Conservation (phyloP, 2,329 filamentous ascomycete species). For the Didymella sp. region DNA sequence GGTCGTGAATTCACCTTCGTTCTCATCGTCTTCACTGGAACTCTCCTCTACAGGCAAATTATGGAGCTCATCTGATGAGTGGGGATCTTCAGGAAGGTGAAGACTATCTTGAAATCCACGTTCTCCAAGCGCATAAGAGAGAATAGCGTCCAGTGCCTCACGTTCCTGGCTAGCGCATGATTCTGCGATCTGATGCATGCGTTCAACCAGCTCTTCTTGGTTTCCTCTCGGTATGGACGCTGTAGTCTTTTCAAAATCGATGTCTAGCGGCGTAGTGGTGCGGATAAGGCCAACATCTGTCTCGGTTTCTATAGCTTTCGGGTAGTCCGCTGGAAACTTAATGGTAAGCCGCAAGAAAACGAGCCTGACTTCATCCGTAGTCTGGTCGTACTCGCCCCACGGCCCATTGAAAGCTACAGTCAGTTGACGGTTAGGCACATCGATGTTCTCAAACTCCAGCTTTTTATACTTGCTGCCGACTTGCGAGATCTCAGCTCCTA, state of each 20-base stretch:
- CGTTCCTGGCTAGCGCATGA: constrained; percentile 60
- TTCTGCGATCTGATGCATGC: constrained; percentile 63
- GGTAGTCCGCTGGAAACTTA: constrained; percentile 65
- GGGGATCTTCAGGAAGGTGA: constrained; percentile 57
- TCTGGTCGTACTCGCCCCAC: constrained; percentile 58
- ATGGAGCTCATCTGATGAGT: constrained; percentile 56
- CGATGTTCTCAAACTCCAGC: constrained; percentile 65
- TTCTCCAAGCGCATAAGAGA: constrained; percentile 67
- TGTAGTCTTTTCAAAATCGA: constrained; percentile 64
- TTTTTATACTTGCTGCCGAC: constrained; percentile 68
- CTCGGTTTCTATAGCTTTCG: constrained; percentile 54
- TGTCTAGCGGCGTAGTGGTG: constrained; percentile 55
- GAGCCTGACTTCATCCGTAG: constrained; percentile 46
- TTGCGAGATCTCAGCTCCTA: constrained; percentile 67
- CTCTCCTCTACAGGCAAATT: constrained; percentile 67
- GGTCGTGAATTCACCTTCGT: constrained; percentile 57
- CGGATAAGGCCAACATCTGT: constrained; percentile 36
- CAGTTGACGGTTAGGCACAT: constrained; percentile 61
- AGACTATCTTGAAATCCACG: constrained; percentile 65
- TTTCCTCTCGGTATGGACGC: constrained; percentile 60
- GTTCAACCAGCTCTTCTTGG: constrained; percentile 56
- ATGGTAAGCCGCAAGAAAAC: constrained; percentile 65
- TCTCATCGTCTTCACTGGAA: constrained; percentile 82
- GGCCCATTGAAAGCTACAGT: constrained; percentile 66
- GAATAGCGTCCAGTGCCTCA: constrained; percentile 67